A percentile compares a stretch with the other conserved stretches of the same genome.
Evolutionary conservation across 139 green algal species (phyloP).

Genomic region (Chlamydomonas sphaeroides): DNA sequence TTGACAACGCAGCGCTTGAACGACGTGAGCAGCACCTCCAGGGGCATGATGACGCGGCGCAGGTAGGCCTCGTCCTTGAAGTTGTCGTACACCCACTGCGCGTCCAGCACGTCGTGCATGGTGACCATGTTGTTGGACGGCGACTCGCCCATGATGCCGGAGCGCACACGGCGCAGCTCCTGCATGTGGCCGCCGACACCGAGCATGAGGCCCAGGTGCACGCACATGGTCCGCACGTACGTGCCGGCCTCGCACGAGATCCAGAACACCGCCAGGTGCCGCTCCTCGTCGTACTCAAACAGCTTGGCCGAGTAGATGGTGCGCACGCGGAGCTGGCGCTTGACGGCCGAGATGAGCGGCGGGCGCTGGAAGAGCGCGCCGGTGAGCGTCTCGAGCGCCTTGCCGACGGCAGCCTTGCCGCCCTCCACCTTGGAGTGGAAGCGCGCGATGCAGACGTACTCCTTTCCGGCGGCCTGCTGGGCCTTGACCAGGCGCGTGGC

Average conservation of each 20-base stretch:
- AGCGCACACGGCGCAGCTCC: conserved; percentile 95
- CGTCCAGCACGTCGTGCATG: conserved; percentile 99
- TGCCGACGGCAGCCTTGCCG: conserved; percentile 72
- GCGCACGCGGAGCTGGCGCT: conserved; percentile 97
- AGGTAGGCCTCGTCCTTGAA: conserved; percentile 95
- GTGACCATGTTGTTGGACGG: conserved; percentile 94
- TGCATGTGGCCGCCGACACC: conserved; percentile 97
- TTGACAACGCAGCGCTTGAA: conserved; percentile 99
- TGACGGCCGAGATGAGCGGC: conserved; percentile 98
- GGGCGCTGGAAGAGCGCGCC: conserved; percentile 95
- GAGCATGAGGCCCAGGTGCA: conserved; percentile 97
- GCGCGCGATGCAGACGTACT: conserved; percentile 95
- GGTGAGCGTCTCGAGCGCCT: conserved; percentile 83
- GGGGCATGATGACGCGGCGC: conserved; percentile 92
- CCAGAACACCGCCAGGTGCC: conserved; percentile 97
- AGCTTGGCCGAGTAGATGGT: conserved; percentile 96
- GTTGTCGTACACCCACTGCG: conserved; percentile 95
- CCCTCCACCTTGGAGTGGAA: conserved; percentile 84
- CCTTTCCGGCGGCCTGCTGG: conserved; percentile 98
- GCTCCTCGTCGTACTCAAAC: conserved; percentile 94
- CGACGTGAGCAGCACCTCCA: conserved; percentile 94
- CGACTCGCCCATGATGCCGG: conserved; percentile 95
- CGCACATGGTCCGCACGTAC: conserved; percentile 97
- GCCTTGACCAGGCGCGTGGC: conserved; percentile 98
- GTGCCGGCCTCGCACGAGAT: conserved; percentile 96